Percentiles rank a stretch among this genome's conserved stretches.
Evolutionary conservation across 768 basidiomycete species (phyloP).

Genomic region (Lentinus tigrinus): DNA sequence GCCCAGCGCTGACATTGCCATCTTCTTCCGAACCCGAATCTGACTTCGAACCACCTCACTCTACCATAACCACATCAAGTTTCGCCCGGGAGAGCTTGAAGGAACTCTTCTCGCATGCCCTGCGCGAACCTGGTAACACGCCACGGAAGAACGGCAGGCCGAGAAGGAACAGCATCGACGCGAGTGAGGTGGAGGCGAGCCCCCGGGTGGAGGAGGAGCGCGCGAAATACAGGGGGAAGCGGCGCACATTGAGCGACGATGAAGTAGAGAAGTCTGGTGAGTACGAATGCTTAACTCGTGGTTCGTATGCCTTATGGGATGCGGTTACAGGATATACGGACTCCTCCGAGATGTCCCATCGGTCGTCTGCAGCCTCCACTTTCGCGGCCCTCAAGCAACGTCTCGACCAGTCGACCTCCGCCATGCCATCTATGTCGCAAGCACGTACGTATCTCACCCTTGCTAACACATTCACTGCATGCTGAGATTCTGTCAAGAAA

Average conservation of each 20-base stretch:
- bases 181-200: constrained; percentile 57
- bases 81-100: constrained; percentile 58
- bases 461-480: neutral
- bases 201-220: constrained; percentile 44
- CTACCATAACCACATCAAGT: constrained; percentile 39
- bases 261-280: constrained; percentile 58
- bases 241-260: constrained; percentile 67
- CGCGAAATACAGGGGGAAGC: constrained; percentile 46
- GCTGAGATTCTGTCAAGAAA: neutral
- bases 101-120: constrained; percentile 64
- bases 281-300: constrained; percentile 20
- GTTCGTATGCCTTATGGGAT: neutral
- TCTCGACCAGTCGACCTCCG: constrained; percentile 16
- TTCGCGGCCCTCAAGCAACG: constrained; percentile 23
- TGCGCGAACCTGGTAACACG: constrained; percentile 63
- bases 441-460: constrained; percentile 16
- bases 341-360: constrained; percentile 8
- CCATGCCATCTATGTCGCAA: constrained; percentile 14
- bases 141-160: constrained; percentile 47
- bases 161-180: constrained; percentile 60
- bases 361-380: constrained; percentile 18
- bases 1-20: constrained; percentile 24
- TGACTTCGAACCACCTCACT: constrained; percentile 53
- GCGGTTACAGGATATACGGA: constrained; percentile 3
- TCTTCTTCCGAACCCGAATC: constrained; percentile 52